Conservation (phyloP, 306 rosid genomes). For the Malus orientalis region DNA sequence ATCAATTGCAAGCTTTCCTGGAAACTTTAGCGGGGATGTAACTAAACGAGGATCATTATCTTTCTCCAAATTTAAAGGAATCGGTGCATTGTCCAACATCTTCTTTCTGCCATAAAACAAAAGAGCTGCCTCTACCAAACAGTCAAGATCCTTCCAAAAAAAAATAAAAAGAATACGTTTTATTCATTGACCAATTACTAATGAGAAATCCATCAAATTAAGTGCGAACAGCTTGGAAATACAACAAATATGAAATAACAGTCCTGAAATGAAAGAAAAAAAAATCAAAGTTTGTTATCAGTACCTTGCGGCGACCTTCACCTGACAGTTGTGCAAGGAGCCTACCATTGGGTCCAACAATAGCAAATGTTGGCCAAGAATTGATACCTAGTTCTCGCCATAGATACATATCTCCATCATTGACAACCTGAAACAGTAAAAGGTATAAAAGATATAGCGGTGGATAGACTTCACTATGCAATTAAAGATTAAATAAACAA, state of each 20-base stretch:
- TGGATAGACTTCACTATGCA: background rate
- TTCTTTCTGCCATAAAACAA: slow-evolving; percentile 67
- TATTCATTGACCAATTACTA: background rate
- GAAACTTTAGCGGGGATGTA: slow-evolving; percentile 88
- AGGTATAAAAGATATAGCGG: background rate
- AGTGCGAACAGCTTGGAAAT: background rate
- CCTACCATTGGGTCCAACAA: slow-evolving; percentile 78
- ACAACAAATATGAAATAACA: too few species aligned
- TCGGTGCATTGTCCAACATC: slow-evolving; percentile 54
- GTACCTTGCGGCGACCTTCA: slow-evolving; percentile 91
- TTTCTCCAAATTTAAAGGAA: slow-evolving; percentile 69
- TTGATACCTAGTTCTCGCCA: slow-evolving; percentile 87
- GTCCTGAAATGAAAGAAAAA: too few species aligned
- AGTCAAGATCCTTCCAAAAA: slow-evolving; percentile 70
- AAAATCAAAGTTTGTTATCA: background rate
- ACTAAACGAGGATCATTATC: slow-evolving; percentile 81
- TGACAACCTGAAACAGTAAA: slow-evolving; percentile 62
- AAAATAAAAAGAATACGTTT: background rate
- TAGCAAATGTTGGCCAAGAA: slow-evolving; percentile 97
- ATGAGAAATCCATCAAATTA: background rate
- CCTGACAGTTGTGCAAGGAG: slow-evolving; percentile 88
- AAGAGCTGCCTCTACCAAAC: slow-evolving; percentile 93
- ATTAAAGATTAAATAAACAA: too few species aligned
- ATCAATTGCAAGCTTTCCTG: slow-evolving; percentile 89
- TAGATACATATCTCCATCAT: slow-evolving; percentile 89